Conservation (phyloP, 2,329 filamentous ascomycete genomes). For the Fusarium sp. region DNA sequence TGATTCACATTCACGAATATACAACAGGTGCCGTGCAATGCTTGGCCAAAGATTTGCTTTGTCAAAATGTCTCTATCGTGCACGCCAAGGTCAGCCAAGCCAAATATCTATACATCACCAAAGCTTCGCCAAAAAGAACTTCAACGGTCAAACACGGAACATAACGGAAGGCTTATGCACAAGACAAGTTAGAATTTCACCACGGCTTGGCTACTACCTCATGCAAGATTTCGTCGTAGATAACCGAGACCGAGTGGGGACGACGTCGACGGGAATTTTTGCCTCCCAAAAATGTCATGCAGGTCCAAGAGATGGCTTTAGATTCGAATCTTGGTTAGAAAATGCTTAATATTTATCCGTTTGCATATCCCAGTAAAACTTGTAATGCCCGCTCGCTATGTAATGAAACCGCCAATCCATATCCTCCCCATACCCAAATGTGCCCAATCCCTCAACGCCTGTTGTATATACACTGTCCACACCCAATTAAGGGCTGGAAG, state of each 20-base stretch:
- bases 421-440: background rate
- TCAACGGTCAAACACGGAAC: background rate
- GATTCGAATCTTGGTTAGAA: background rate
- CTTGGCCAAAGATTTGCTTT: background rate
- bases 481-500: slow-evolving; percentile 11
- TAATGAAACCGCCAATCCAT: background rate
- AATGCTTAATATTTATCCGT: background rate
- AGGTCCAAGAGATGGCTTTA: background rate
- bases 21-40: background rate
- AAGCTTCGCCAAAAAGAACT: background rate
- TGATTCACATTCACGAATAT: background rate
- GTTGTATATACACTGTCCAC: background rate
- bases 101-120: background rate
- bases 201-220: background rate
- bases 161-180: background rate
- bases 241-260: background rate
- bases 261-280: background rate
- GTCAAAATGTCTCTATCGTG: background rate
- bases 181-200: background rate
- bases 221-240: background rate
- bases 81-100: background rate
- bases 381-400: slow-evolving; percentile 7
- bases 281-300: background rate
- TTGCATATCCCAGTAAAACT: background rate
- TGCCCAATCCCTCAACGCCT: background rate